Percentiles rank a stretch among this genome's conserved stretches.
These are phyloP conservation scores for Craspedostauros australis DNA, from an alignment of 108 stramenopile genomes.

Conservation along the genomic window DNA sequence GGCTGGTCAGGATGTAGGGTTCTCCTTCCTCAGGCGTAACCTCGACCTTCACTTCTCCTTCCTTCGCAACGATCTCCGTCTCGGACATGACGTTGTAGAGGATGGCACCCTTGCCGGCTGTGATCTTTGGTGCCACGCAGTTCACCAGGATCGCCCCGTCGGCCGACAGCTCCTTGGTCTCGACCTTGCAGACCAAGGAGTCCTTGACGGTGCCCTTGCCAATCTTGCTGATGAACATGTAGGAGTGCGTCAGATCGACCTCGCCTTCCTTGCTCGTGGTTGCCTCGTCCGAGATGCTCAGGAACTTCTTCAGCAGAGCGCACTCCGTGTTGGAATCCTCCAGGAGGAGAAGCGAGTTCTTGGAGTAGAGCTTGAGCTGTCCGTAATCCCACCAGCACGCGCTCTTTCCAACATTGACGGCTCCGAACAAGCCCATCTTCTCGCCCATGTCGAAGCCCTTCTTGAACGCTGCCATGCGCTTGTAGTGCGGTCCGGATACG, in stretches of 20 bases:
- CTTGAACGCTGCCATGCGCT: constrained; percentile 81
- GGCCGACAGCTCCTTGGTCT: constrained; percentile 63
- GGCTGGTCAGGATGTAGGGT: constrained; percentile 56
- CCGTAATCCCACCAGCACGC: constrained; percentile 99
- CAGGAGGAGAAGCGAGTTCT: constrained; percentile 78
- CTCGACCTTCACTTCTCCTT: constrained; percentile 88
- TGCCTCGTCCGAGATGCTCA: constrained; percentile 53
- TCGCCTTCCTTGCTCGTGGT: constrained; percentile 46
- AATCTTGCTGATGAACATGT: constrained; percentile 64
- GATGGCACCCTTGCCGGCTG: constrained; percentile 83
- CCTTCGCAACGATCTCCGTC: constrained; percentile 65
- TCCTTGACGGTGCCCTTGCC: constrained; percentile 59
- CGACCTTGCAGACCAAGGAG: constrained; percentile 75
- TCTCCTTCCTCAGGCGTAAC: constrained; percentile 75
- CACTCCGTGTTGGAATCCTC: constrained; percentile 73
- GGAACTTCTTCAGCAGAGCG: constrained; percentile 71
- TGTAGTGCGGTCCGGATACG: constrained; percentile 65
- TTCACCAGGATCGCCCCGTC: constrained; percentile 96
- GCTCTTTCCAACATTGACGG: constrained; percentile 93
- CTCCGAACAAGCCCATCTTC: constrained; percentile 87
- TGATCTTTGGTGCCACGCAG: constrained; percentile 90
- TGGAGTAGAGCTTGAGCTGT: constrained; percentile 88
- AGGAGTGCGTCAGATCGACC: constrained; percentile 40
- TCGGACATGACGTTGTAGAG: constrained; percentile 93
- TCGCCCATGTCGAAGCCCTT: constrained; percentile 38